Base-by-base conservation (phyloP, 2,329 filamentous ascomycete species). In the Chaetomiaceae sp. region DNA sequence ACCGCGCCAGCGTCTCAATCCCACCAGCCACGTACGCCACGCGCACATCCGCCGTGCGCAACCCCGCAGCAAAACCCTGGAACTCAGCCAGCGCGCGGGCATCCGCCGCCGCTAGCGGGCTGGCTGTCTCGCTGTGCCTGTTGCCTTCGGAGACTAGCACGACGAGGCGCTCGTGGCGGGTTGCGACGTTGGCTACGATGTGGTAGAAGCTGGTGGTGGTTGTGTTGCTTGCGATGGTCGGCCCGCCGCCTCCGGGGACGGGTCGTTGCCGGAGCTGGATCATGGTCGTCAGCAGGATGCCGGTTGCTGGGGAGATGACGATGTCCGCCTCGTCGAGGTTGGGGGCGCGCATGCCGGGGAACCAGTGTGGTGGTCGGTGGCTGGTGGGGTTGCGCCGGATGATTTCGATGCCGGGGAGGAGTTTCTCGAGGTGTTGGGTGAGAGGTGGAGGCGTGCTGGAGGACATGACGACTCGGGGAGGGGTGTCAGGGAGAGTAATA, bases 231-330 rank as follows among this genome's bases (percentile, higher is more conserved):
- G 3, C n/a, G 79, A 81, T 18, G 14, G 11, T 34, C 6, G 62
- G 61, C 1, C 64, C 62, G 0, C 6, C 22, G 9, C 22, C 22
- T 9, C 22, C n/a, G n/a, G 87, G 86, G 0, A 89, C 69, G 3
- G 83, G 71, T 38, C 74, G 78, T 58, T 95, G 90, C 35, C 82
- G 84, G 20, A 85, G 72, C 53, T 83, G 80, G 50, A 90, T 78
- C 5, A 90, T 67, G 0, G 78, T 86, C 1, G 86, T 86, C 17
- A 86, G 59, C 1, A 95, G 63, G 3, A 95, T 67, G 0, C 86
- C 88, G 0, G 76, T 79, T 0, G 70, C 72, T 0, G 86, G 80
- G 0, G 86, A 86, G 5, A 90, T 57, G 1, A 84, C 76, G 3
- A 95, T 64, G 56, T 95, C 89, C 3, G 86, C 83, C 61, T 88